These are phyloP conservation scores for Juncus inflexus DNA, from an alignment of 176 grass and related monocot species.

Conservation along the genomic window DNA sequence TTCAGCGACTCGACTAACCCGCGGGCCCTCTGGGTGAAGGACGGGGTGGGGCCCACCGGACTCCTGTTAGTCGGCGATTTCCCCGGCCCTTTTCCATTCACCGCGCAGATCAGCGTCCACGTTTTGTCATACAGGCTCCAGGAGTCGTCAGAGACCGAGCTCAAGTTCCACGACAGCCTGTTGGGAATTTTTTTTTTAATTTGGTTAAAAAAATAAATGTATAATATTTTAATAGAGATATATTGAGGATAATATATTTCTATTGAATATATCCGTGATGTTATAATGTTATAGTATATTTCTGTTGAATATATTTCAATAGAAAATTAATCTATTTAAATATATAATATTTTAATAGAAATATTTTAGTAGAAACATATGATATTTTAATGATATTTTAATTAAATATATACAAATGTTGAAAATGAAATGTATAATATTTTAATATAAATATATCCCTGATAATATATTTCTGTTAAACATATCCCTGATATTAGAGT, in stretches of 20 bases:
- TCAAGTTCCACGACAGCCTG: constrained; percentile 58
- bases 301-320: background rate
- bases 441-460: too few relatives aligned
- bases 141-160: constrained; percentile 48
- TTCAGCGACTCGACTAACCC: constrained; percentile 95
- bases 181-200: constrained; percentile 14
- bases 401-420: too few relatives aligned
- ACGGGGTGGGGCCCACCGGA: constrained; percentile 45
- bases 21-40: constrained; percentile 86
- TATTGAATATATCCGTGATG: constrained; percentile 13
- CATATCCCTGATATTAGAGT: too few relatives aligned
- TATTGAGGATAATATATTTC: background rate
- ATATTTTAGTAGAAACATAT: too few relatives aligned
- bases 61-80: constrained; percentile 51
- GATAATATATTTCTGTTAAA: too few relatives aligned
- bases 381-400: too few relatives aligned
- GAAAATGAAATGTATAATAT: too few relatives aligned
- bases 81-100: constrained; percentile 72
- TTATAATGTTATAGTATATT: constrained; percentile 14
- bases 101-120: constrained; percentile 65
- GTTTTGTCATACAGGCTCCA: constrained; percentile 86
- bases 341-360: too few relatives aligned
- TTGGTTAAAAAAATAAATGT: constrained; percentile 4
- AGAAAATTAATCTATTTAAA: too few relatives aligned
- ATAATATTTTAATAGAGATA: constrained; percentile 12